These are phyloP conservation scores for Globisporangium okanoganense DNA, from an alignment of 352 stramenopile genomes.

Conservation along the genomic window DNA sequence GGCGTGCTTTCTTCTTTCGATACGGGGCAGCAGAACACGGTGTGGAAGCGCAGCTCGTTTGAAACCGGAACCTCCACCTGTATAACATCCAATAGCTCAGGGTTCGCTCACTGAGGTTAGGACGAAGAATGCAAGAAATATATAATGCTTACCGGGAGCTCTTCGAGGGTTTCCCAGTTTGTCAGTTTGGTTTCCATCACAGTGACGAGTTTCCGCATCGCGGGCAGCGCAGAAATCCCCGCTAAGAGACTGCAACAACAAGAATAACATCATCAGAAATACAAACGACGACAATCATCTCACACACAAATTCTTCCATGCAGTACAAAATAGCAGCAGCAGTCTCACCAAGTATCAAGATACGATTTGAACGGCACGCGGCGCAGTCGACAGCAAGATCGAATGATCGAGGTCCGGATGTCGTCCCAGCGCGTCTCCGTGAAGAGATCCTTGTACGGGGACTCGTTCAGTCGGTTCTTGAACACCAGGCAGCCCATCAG, in stretches of 20 bases:
- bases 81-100: neutral
- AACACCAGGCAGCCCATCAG: constrained; percentile 84
- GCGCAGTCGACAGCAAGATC: constrained; percentile 69
- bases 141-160: constrained; percentile 60
- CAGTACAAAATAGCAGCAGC: neutral
- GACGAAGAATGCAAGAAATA: neutral
- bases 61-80: constrained; percentile 76
- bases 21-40: constrained; percentile 84
- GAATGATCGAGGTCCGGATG: constrained; percentile 65
- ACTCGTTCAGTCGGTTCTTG: constrained; percentile 65
- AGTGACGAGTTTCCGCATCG: constrained; percentile 74
- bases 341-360: constrained; percentile 60
- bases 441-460: constrained; percentile 80
- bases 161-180: constrained; percentile 71
- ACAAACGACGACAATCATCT: neutral
- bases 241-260: constrained; percentile 52
- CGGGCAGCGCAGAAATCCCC: constrained; percentile 61
- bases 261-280: constrained; percentile 6
- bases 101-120: neutral
- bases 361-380: constrained; percentile 69
- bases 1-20: constrained; percentile 86
- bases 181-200: constrained; percentile 79
- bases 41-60: constrained; percentile 84
- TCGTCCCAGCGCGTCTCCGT: constrained; percentile 62
- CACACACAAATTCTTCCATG: neutral